Evolutionary conservation across 257 asterid genomes (phyloP).

Genomic region (Lithospermum erythrorhizon): DNA sequence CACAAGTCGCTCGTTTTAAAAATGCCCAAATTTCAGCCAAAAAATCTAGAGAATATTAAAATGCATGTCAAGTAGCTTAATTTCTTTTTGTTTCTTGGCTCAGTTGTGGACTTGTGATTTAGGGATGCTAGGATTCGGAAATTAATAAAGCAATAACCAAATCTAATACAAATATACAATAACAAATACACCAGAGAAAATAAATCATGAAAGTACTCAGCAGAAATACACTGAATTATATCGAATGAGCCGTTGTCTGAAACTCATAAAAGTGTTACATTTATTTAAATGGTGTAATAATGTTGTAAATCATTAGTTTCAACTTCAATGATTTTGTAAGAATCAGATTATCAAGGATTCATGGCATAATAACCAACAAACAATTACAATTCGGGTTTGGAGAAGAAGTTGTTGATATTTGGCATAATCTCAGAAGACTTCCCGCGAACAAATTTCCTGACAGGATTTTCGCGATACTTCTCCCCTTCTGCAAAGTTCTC

Average conservation of each 20-base stretch:
- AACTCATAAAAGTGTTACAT: background rate
- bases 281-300: no score
- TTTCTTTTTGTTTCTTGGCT: no score
- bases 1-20: no score
- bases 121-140: no score
- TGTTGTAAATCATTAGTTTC: background rate
- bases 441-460: constrained; percentile 10
- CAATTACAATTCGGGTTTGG: constrained; percentile 42
- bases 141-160: no score
- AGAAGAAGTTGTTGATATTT: constrained; percentile 23
- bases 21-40: no score
- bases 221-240: background rate
- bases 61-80: no score
- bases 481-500: constrained; percentile 17
- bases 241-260: background rate
- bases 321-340: background rate
- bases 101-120: no score
- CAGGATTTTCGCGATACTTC: constrained; percentile 8
- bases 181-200: no score
- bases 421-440: constrained; percentile 14
- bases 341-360: background rate
- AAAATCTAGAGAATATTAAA: no score
- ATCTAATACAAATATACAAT: no score
- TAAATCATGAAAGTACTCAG: no score
- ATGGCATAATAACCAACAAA: background rate